A percentile compares a stretch with the other conserved stretches of the same genome.
Conservation (phyloP, 495 filamentous ascomycete genomes). For the Aspergillus asperescens region DNA sequence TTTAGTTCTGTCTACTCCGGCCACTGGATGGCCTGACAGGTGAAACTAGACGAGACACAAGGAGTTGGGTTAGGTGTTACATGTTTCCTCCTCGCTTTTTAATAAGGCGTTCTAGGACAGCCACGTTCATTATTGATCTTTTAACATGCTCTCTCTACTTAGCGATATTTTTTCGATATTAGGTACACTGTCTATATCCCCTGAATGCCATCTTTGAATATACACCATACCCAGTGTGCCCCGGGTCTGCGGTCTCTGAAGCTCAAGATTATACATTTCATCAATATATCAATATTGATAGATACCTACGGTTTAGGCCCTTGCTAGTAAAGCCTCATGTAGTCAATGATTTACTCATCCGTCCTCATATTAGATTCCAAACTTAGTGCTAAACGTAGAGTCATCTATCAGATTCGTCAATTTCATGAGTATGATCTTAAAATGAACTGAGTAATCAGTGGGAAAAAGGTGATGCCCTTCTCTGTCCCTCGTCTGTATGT, state of each 20-base stretch:
- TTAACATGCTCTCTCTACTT: not conserved
- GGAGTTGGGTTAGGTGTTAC: conserved; percentile 15
- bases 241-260: not conserved
- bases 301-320: too few species aligned
- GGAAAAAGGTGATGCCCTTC: conserved; percentile 27
- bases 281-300: not conserved
- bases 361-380: too few species aligned
- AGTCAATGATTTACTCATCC: too few species aligned
- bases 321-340: too few species aligned
- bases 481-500: conserved; percentile 17
- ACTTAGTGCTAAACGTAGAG: not conserved
- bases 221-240: not conserved
- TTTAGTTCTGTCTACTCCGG: not conserved
- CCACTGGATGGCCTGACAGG: conserved; percentile 21
- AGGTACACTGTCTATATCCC: conserved; percentile 6
- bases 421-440: not conserved
- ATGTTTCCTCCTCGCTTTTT: not conserved
- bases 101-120: conserved; percentile 1
- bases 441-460: conserved; percentile 16
- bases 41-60: conserved; percentile 2
- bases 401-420: conserved; percentile 8
- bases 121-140: not conserved
- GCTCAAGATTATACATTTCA: not conserved
- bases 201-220: not conserved
- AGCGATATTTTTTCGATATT: conserved; percentile 6